Conservation (phyloP, 1,284 basidiomycete genomes). For the Boletus semigastroideus region DNA sequence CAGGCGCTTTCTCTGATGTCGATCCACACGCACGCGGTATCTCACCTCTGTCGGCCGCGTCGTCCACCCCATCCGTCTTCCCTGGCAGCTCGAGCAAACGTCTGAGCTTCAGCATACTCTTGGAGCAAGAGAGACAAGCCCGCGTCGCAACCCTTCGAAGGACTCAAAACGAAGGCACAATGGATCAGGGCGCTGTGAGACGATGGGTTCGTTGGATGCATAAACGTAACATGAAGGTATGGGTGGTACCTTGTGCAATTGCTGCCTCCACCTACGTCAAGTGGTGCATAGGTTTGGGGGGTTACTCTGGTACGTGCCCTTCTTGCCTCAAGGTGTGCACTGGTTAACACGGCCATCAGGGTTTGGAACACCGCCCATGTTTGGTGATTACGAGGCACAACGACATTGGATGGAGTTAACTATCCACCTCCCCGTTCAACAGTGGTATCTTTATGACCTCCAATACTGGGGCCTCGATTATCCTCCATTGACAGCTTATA, state of each 20-base stretch:
- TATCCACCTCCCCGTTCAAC: slow-evolving; percentile 63
- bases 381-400: slow-evolving; percentile 92
- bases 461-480: slow-evolving; percentile 94
- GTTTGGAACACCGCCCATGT: slow-evolving; percentile 72
- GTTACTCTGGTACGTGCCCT: slow-evolving; percentile 71
- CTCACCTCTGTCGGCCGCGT: slow-evolving; percentile 47
- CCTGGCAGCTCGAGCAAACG: slow-evolving; percentile 14
- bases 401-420: slow-evolving; percentile 94
- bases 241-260: slow-evolving; percentile 56
- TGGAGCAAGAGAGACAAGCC: slow-evolving; percentile 34
- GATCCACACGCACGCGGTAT: slow-evolving; percentile 21
- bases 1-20: slow-evolving; percentile 30
- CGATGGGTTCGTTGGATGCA: slow-evolving; percentile 79
- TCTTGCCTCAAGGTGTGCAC: background rate
- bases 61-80: slow-evolving; percentile 38
- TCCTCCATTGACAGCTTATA: slow-evolving; percentile 88
- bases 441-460: slow-evolving; percentile 88
- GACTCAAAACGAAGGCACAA: slow-evolving; percentile 17
- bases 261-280: slow-evolving; percentile 57
- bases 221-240: slow-evolving; percentile 56
- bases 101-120: slow-evolving; percentile 38
- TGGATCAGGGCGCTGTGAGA: slow-evolving; percentile 50
- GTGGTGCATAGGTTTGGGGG: slow-evolving; percentile 70
- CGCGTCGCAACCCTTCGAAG: slow-evolving; percentile 15
- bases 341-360: slow-evolving; percentile 43